Evolutionary conservation across 2,329 filamentous ascomycete species (phyloP).

Genomic region (Sporothrix pallida): DNA sequence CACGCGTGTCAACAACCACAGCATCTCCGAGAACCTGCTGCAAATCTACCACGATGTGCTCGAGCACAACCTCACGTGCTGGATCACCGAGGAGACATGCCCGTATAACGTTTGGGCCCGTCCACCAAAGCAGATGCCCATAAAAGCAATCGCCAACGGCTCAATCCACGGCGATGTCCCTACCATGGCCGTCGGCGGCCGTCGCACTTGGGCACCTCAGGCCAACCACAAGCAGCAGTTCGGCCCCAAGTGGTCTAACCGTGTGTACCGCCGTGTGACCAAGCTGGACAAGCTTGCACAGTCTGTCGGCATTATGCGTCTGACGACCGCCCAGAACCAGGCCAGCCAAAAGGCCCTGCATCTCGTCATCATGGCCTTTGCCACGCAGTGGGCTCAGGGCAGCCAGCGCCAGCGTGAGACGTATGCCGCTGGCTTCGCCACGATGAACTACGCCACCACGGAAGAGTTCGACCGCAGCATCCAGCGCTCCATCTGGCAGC

Average conservation of each 20-base stretch:
- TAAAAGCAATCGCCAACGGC: neutral
- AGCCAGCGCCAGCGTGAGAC: constrained; percentile 42
- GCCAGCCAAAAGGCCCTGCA: constrained; percentile 54
- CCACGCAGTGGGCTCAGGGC: constrained; percentile 56
- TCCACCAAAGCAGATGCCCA: constrained; percentile 24
- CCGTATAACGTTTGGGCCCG: constrained; percentile 50
- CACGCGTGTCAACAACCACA: constrained; percentile 42
- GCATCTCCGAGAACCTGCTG: constrained; percentile 53
- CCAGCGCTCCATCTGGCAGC: constrained; percentile 48
- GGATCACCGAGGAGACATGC: constrained; percentile 60
- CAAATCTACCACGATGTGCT: constrained; percentile 61
- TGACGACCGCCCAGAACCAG: constrained; percentile 52
- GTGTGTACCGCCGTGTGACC: constrained; percentile 57
- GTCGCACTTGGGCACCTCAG: constrained; percentile 37
- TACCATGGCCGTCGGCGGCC: constrained; percentile 34
- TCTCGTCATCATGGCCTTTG: constrained; percentile 58
- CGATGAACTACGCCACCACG: constrained; percentile 29
- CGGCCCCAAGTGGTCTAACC: constrained; percentile 53
- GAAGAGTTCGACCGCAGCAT: constrained; percentile 50
- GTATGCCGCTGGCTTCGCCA: constrained; percentile 35
- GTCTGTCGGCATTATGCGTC: constrained; percentile 48
- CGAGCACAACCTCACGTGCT: constrained; percentile 59
- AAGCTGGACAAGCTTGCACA: constrained; percentile 54
- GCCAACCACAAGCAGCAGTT: constrained; percentile 43
- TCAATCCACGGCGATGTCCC: neutral